Base-by-base conservation (phyloP, 192 early-diverging fungal species). In the Gigaspora rosea region DNA sequence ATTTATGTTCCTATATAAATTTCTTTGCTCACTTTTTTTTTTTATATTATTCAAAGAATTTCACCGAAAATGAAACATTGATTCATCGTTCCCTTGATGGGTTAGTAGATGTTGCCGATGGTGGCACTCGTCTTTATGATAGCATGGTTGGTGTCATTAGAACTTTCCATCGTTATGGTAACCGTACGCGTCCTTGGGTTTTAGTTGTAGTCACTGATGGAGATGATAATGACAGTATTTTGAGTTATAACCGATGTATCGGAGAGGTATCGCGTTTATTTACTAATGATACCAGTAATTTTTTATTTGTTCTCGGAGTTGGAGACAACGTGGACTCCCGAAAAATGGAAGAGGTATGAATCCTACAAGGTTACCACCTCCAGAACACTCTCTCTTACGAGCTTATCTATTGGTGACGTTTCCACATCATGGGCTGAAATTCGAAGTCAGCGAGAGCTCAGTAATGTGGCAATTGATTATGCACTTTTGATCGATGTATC, bases 181-280 rank as follows among this genome's bases (percentile, higher is more conserved):
- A 70, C 27, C 7, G 12, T 20, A 20, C 68, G 33, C 68, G 68
- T 27, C 68, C 68, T 70, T 70, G 68, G 68, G 49, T 70, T 27
- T 16, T 70, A n/a, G 27, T 70, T 20, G 68, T 70, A 15, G 68
- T 70, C 12, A 70, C 68, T 70, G 68, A 70, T 51, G 68, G 68
- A 16, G 46, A 70, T n/a, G 68, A 70, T 16, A 70, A 16, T 49
- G 15, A 15, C 46, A 70, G 68, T 20, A 70, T 16, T 15, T 16
- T 32, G 27, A 70, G 68, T 70, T 12, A 15, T 70, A 8, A 51
- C 12, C 13, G 46, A 27, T 70, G 68, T 50, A 41, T 16, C 0
- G 2, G 48, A 48, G 68, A 70, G 18, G 46, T 70, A 8, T 50
- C 33, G 8, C 13, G 46, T 20, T 22, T 22, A 70, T 70, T 49